phyloP scores from a whole-genome alignment of 345 rosid species.

The Gossypium arboreum region DNA sequence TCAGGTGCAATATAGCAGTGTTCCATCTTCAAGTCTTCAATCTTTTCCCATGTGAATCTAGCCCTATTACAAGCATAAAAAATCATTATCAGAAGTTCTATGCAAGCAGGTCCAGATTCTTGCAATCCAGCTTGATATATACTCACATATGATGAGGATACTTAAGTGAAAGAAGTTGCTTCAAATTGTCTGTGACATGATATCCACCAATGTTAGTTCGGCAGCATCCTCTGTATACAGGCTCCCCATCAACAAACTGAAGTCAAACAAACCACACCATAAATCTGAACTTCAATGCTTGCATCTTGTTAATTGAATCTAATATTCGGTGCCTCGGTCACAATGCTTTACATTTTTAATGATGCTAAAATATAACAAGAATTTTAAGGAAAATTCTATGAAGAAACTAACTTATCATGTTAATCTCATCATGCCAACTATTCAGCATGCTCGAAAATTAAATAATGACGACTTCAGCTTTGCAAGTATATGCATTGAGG shows the following conservation, averaged over 20 bases:
- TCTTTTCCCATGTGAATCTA: conserved; percentile 87
- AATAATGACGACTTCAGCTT: background rate
- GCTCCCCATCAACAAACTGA: conserved; percentile 85
- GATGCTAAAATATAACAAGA: background rate
- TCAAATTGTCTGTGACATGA: conserved; percentile 77
- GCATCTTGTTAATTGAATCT: background rate
- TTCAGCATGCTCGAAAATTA: background rate
- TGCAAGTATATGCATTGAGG: conserved; percentile 3
- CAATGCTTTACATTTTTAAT: background rate
- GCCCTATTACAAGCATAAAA: conserved; percentile 40
- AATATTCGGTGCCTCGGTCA: background rate
- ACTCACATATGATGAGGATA: conserved; percentile 87
- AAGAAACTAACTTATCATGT: background rate
- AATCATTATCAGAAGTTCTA: conserved; percentile 4
- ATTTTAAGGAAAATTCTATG: background rate
- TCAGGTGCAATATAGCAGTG: conserved; percentile 81
- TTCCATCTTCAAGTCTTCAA: conserved; percentile 94
- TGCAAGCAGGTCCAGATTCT: conserved; percentile 5
- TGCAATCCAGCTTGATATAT: conserved; percentile 10
- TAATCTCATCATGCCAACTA: background rate
- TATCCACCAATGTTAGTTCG: conserved; percentile 90
- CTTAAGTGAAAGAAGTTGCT: conserved; percentile 91
- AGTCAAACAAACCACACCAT: background rate
- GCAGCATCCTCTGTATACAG: conserved; percentile 70
- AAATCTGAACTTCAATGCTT: background rate